Base-by-base conservation (phyloP, 768 basidiomycete genomes). In the Termitomyces sp. region DNA sequence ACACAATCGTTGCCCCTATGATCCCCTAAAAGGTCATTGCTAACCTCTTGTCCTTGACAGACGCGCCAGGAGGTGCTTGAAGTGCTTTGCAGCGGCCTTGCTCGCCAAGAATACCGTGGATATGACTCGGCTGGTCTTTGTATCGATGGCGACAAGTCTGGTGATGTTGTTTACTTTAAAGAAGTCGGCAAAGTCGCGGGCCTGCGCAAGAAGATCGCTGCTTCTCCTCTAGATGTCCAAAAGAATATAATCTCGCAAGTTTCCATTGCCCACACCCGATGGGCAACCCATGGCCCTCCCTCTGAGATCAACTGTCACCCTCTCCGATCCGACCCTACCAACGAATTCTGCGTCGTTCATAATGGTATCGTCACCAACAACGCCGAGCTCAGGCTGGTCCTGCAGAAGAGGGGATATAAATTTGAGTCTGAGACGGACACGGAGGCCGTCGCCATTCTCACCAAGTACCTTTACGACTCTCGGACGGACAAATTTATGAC, bases 281-380 rank as follows among this genome's bases (percentile, higher is more conserved):
- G 97, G 97, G 97, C 97, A 2, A 99, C 97, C 19, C 97, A 99
- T 68, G 97, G 97, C 38, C 83, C 86, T 19, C 95, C 94, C 21
- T 89, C 87, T 3, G 80, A 84, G 53, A 71, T 80, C 65, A 99
- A 99, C 75, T 98, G 96, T 75, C 97, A 99, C 71, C 97, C 97
- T 53, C 84, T 97, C 65, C 86, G 86, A 65, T 91, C 89, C 15
- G 94, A 96, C 66, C 75, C 82, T 26, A 78, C 71, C 54, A 77
- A 81, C 58, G 94, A 98, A 67, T 98, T 99, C 76, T 84, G 86
- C 57, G 75, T 98, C 64, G 95, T 99, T 28, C 97, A 99, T 82
- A 98, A 99, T 65, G 97, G 97, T 67, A 98, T 98, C 68, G 95
- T 98, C 67, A 99, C 96, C 72, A 98, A 97, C 78, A 85, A 82